These are phyloP conservation scores for Ceratocystis eucalypticola DNA, from an alignment of 2,329 filamentous ascomycete species.

Conservation along the genomic window DNA sequence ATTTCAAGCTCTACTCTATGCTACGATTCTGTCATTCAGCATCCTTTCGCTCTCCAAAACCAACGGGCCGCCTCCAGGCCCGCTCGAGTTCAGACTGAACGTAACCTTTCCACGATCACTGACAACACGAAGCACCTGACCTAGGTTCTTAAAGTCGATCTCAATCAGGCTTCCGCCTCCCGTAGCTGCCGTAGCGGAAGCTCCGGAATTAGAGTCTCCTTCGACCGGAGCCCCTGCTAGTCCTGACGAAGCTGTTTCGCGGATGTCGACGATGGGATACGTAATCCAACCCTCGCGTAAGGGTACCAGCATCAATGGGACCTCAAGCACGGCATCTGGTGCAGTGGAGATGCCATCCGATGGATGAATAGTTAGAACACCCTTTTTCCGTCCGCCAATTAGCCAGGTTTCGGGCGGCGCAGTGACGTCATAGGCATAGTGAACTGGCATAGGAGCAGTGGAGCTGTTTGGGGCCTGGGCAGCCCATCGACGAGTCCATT, in stretches of 20 bases:
- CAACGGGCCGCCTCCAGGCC: conserved; percentile 50
- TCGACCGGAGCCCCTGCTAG: conserved; percentile 27
- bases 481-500: conserved; percentile 52
- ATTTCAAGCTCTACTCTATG: background rate
- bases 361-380: conserved; percentile 53
- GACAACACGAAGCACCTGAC: conserved; percentile 62
- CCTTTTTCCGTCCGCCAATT: conserved; percentile 66
- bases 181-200: conserved; percentile 22
- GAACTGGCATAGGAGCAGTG: conserved; percentile 22
- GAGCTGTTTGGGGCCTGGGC: conserved; percentile 28
- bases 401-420: conserved; percentile 68
- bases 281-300: conserved; percentile 65
- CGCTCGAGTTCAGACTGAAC: conserved; percentile 55
- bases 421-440: conserved; percentile 72
- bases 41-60: conserved; percentile 47
- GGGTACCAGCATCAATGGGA: conserved; percentile 67
- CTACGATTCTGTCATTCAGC: background rate
- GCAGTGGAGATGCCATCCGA: conserved; percentile 16
- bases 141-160: conserved; percentile 65
- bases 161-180: conserved; percentile 42
- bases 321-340: conserved; percentile 21
- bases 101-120: conserved; percentile 59
- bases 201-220: conserved; percentile 26
- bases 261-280: conserved; percentile 66
- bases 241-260: conserved; percentile 37